A percentile compares a stretch with the other conserved stretches of the same genome.
Evolutionary conservation across 2,329 filamentous ascomycete genomes (phyloP).

Genomic region (Boeremia lycopersici): DNA sequence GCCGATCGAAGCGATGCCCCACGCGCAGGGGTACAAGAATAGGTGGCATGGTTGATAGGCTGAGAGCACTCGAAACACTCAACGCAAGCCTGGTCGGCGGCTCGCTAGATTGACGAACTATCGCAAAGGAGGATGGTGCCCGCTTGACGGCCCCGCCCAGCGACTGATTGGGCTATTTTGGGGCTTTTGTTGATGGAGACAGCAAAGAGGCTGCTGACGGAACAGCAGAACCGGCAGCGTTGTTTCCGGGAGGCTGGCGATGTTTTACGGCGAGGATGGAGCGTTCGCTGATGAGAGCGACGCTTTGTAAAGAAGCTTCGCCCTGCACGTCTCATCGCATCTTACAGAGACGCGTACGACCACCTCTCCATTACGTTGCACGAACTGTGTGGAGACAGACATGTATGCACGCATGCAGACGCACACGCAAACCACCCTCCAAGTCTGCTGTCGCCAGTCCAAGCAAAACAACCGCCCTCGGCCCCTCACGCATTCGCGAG

Average conservation of each 20-base stretch:
- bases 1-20: background rate
- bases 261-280: background rate
- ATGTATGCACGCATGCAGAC: background rate
- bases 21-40: slow-evolving; percentile 5
- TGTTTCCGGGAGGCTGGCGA: slow-evolving; percentile 13
- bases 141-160: slow-evolving; percentile 9
- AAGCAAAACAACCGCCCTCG: slow-evolving; percentile 12
- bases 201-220: slow-evolving; percentile 1
- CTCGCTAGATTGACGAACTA: slow-evolving; percentile 14
- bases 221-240: background rate
- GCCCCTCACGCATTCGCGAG: background rate
- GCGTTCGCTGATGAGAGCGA: slow-evolving; percentile 1
- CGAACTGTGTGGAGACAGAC: background rate
- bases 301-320: background rate
- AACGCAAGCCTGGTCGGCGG: slow-evolving; percentile 5
- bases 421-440: background rate
- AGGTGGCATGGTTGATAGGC: slow-evolving; percentile 3
- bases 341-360: slow-evolving; percentile 7
- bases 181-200: slow-evolving; percentile 2
- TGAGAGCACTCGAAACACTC: background rate
- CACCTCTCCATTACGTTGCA: background rate
- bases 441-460: background rate
- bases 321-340: background rate
- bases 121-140: background rate
- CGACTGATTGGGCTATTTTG: slow-evolving; percentile 22